Conservation (phyloP, 768 basidiomycete genomes). For the Leccinum ochraceum region DNA sequence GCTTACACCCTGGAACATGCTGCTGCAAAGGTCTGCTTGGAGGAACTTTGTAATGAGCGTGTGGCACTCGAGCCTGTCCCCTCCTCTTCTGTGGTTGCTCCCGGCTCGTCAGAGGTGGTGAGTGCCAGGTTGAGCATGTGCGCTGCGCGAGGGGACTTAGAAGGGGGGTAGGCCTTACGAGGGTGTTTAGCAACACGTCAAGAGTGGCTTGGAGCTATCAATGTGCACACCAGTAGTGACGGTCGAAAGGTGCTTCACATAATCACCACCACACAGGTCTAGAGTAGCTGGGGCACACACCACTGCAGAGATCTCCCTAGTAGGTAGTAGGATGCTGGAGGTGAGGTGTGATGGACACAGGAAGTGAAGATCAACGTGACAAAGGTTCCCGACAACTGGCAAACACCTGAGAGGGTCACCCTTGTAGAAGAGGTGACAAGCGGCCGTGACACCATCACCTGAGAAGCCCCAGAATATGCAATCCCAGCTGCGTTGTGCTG, state of each 20-base stretch:
- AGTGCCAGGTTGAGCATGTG: slow-evolving; percentile 16
- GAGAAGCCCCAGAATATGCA: not conserved
- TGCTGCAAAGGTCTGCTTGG: no score
- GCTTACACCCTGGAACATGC: no score
- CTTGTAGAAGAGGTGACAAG: not conserved
- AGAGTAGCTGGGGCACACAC: not conserved
- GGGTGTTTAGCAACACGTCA: slow-evolving; percentile 3
- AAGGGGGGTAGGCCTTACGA: not conserved
- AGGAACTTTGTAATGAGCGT: no score
- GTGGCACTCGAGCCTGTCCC: no score
- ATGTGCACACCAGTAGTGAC: not conserved
- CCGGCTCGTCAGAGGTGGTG: no score
- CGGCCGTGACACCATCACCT: rapidly evolving
- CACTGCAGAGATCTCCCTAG: not conserved
- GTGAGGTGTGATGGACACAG: rapidly evolving
- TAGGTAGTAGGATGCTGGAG: not conserved
- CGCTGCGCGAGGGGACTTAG: not conserved
- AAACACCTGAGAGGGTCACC: not conserved
- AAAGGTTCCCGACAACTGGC: not conserved
- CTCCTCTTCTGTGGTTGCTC: no score
- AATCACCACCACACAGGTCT: not conserved
- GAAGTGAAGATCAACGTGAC: not conserved
- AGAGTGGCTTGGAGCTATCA: not conserved
- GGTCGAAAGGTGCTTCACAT: not conserved
- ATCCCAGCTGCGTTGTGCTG: not conserved